phyloP scores from a whole-genome alignment of 495 filamentous ascomycete species.

The Aspergillus biplanus region DNA sequence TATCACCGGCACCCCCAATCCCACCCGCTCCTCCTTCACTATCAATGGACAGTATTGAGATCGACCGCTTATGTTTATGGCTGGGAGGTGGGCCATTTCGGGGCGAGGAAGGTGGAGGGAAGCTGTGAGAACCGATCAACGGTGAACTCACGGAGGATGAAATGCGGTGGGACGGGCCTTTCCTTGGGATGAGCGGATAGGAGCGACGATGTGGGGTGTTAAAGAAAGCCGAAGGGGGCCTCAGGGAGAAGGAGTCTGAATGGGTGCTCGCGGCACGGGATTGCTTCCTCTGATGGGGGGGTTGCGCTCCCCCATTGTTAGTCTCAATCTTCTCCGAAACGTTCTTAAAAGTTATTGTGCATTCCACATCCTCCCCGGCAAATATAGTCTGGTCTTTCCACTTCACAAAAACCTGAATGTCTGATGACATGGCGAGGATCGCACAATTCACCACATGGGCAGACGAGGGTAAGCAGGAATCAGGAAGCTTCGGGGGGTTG shows the following conservation, averaged over 20 bases:
- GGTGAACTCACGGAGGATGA: constrained; percentile 52
- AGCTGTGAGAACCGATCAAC: constrained; percentile 48
- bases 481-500: constrained; percentile 23
- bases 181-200: constrained; percentile 37
- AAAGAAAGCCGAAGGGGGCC: constrained; percentile 45
- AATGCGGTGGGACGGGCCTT: constrained; percentile 43
- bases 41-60: constrained; percentile 94
- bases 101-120: constrained; percentile 49
- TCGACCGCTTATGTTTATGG: constrained; percentile 71
- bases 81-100: constrained; percentile 37
- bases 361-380: constrained; percentile 91
- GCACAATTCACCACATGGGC: constrained; percentile 42
- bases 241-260: constrained; percentile 49
- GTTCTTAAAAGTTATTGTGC: constrained; percentile 96
- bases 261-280: constrained; percentile 45
- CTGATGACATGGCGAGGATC: constrained; percentile 53
- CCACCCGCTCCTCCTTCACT: constrained; percentile 48
- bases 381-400: constrained; percentile 92
- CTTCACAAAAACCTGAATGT: constrained; percentile 92
- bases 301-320: constrained; percentile 36
- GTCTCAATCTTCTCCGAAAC: constrained; percentile 53
- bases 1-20: constrained; percentile 31
- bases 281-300: constrained; percentile 50
- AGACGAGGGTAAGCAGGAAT: constrained; percentile 26
- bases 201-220: constrained; percentile 43